A percentile compares a stretch with the other conserved stretches of the same genome.
Evolutionary conservation across 345 rosid genomes (phyloP).

Genomic region (Salix suchowensis): DNA sequence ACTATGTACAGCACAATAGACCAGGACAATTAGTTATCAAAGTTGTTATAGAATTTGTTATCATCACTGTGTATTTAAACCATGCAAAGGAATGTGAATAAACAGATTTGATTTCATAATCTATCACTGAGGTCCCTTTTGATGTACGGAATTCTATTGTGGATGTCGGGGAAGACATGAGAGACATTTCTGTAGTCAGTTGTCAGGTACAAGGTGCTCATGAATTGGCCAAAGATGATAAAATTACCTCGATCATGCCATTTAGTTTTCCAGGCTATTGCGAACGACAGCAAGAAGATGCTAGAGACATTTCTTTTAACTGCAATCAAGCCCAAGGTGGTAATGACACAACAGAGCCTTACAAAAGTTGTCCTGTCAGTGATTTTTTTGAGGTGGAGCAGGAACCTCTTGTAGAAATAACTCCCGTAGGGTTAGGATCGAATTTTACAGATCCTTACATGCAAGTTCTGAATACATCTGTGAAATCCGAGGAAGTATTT

Average conservation of each 20-base stretch:
- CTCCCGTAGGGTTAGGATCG: conserved; percentile 16
- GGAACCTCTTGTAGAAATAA: conserved; percentile 32
- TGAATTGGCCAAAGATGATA: conserved; percentile 14
- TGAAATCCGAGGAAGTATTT: conserved; percentile 23
- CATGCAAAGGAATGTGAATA: too few relatives aligned
- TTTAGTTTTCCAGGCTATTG: conserved; percentile 20
- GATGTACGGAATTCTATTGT: conserved; percentile 23
- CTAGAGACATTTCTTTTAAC: conserved; percentile 25
- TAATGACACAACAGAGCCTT: conserved; percentile 32
- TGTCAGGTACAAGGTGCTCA: conserved; percentile 27
- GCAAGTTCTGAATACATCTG: conserved; percentile 15
- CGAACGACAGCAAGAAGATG: conserved; percentile 21
- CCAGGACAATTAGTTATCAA: too few relatives aligned
- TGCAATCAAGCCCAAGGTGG: conserved; percentile 28
- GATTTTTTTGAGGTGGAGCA: conserved; percentile 40
- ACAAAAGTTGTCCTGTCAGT: conserved; percentile 32
- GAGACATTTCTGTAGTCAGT: conserved; percentile 33
- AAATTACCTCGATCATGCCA: conserved; percentile 10
- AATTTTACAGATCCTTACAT: conserved; percentile 19
- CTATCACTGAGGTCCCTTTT: conserved; percentile 7
- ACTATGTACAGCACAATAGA: too few relatives aligned
- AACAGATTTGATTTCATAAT: too few relatives aligned
- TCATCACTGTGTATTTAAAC: too few relatives aligned
- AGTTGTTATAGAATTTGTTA: too few relatives aligned
- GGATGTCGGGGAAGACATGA: conserved; percentile 33